Conservation (phyloP, 2,329 filamentous ascomycete species). For the Colletotrichum aenigma region DNA sequence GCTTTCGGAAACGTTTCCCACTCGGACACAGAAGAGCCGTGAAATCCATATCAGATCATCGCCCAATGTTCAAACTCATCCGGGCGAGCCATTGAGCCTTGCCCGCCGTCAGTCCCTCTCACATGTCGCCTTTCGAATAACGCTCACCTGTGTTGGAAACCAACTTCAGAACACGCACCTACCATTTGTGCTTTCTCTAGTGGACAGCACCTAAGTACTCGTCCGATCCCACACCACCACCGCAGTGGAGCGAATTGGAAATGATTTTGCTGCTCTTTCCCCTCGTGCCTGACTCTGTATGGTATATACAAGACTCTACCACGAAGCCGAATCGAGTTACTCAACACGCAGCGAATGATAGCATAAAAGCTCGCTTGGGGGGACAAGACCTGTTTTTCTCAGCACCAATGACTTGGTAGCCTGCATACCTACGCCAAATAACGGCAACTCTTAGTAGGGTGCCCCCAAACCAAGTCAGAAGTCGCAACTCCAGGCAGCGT, state of each 20-base stretch:
- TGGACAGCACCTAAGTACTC: background rate
- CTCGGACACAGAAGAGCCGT: background rate
- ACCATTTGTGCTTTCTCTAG: background rate
- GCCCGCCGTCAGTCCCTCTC: accelerated
- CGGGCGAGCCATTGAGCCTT: accelerated
- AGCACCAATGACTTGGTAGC: background rate
- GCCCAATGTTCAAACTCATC: accelerated
- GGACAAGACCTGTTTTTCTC: background rate
- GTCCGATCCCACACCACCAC: background rate
- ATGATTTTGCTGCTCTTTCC: background rate
- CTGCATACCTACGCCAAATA: too few relatives aligned
- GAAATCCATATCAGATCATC: background rate
- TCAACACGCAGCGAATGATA: background rate
- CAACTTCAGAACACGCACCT: accelerated
- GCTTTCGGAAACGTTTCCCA: background rate
- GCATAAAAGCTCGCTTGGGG: background rate
- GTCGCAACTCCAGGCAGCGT: background rate
- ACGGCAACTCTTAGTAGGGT: background rate
- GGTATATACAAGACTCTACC: background rate
- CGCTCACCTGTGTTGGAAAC: background rate
- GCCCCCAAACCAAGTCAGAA: background rate
- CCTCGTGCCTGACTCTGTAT: background rate
- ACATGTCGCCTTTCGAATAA: background rate
- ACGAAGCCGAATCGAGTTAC: background rate
- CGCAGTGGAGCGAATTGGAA: background rate